phyloP scores from a whole-genome alignment of 2,329 filamentous ascomycete genomes.

The Talaromyces sp. region DNA sequence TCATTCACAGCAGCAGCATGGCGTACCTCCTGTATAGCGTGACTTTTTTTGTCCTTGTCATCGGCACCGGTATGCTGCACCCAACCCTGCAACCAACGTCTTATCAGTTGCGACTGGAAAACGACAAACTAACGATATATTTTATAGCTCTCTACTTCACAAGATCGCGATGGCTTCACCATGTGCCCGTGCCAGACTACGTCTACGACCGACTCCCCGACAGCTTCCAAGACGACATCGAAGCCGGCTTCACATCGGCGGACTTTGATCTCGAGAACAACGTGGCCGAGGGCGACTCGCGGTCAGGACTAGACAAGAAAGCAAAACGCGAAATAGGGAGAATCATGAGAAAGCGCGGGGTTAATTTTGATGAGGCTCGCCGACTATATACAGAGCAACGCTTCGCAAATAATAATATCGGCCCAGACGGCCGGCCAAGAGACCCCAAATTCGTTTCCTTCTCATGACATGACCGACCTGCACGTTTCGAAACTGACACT shows the following conservation, averaged over 20 bases:
- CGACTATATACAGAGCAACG: conserved; percentile 77
- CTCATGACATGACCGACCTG: conserved; percentile 45
- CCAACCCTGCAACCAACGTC: neutral
- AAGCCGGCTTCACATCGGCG: conserved; percentile 75
- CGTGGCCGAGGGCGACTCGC: conserved; percentile 69
- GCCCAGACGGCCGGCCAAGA: conserved; percentile 75
- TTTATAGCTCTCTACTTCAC: conserved; percentile 68
- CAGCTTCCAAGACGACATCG: conserved; percentile 77
- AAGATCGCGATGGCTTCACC: conserved; percentile 68
- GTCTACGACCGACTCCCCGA: conserved; percentile 73
- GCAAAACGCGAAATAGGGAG: conserved; percentile 77
- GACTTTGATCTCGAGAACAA: conserved; percentile 82
- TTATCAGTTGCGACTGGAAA: neutral
- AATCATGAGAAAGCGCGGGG: conserved; percentile 81
- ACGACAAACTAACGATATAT: neutral
- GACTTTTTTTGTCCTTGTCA: conserved; percentile 64
- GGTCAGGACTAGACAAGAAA: conserved; percentile 73
- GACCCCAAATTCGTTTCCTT: conserved; percentile 98
- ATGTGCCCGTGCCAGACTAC: conserved; percentile 61
- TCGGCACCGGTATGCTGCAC: conserved; percentile 57
- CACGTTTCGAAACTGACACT: neutral
- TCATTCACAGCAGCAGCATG: conserved; percentile 49
- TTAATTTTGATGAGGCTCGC: conserved; percentile 88
- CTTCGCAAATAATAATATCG: conserved; percentile 85
- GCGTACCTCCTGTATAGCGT: conserved; percentile 74